Evolutionary conservation across 2,329 filamentous ascomycete species (phyloP), one percentile per base, ranked within the genome.

Genomic region (Grosmannia clavigera): DNA sequence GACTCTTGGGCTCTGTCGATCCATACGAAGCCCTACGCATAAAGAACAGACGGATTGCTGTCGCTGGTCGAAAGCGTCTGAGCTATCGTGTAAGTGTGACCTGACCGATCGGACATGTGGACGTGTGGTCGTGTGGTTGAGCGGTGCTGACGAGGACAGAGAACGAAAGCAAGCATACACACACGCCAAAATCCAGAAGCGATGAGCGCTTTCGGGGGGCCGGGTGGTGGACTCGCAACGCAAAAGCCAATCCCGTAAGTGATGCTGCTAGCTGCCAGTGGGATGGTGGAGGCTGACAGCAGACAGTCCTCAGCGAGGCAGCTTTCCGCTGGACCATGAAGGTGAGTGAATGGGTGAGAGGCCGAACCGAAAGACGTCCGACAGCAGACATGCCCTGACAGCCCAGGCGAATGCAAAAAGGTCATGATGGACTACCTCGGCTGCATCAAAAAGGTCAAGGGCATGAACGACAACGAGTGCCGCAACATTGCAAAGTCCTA

Each of bases 311-410:
- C 88, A 96, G 72, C 85, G 92, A 67, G 92, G 92, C 60, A 95
- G 90, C 68, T 97, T 97, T 70, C 92, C 92, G n/a, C 83, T 97
- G 60, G 92, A 97, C 73, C 92, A 96, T 68, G 91, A 96, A 72
- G 90, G 76, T 76, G 67, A 65, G 73, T 64, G n/a, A 11, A 35
- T 6, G 43, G n/a, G 43, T 46, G 40, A 6, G 40, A 19, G 12
- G 40, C 29, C 29, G 29, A 7, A 7, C 29, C 29, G 5, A 31
- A 31, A 38, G 35, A 5, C 35, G 3, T 19, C 55, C n/a, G 11
- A 27, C 40, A 19, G 43, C 43, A 46, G 16, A n/a, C 16, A 16
- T 16, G 12, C 6, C 7, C 57, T 58, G 31, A 53, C 57, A n/a
- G 25, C n/a, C 10, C 43, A 94, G 90, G 90, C 69, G 94, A 99